phyloP scores from a whole-genome alignment of 2,329 filamentous ascomycete species.

The Aspergillus proliferans region DNA sequence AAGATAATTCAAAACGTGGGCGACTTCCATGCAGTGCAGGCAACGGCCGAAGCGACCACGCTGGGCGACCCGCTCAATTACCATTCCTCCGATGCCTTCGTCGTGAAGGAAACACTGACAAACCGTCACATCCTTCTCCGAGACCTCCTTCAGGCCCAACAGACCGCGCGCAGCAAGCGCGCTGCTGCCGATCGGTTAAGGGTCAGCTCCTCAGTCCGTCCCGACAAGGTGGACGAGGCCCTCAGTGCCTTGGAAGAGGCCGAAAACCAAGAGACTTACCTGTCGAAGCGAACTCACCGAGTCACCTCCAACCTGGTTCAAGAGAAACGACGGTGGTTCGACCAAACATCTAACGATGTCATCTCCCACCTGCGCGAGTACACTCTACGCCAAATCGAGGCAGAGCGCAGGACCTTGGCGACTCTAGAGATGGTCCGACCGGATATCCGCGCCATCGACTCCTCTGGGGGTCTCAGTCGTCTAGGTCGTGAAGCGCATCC shows the following conservation, averaged over 20 bases:
- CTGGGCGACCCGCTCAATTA: constrained; percentile 90
- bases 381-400: constrained; percentile 89
- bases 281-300: constrained; percentile 77
- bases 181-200: constrained; percentile 84
- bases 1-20: constrained; percentile 89
- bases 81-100: constrained; percentile 90
- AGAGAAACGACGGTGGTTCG: constrained; percentile 88
- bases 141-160: constrained; percentile 86
- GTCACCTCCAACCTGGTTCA: constrained; percentile 84
- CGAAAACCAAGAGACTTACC: constrained; percentile 69
- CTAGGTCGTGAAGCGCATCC: constrained; percentile 86
- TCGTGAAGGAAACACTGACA: constrained; percentile 95
- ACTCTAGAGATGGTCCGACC: constrained; percentile 89
- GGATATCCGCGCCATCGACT: constrained; percentile 88
- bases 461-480: constrained; percentile 80
- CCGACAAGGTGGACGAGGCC: constrained; percentile 97
- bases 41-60: constrained; percentile 91
- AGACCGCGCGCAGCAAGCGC: constrained; percentile 73
- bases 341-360: constrained; percentile 76
- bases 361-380: constrained; percentile 82
- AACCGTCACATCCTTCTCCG: constrained; percentile 95
- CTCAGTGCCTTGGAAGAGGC: constrained; percentile 86
- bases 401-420: constrained; percentile 83
- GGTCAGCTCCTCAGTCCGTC: constrained; percentile 74
- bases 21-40: constrained; percentile 93